phyloP scores from a whole-genome alignment of 352 stramenopile genomes.

The Pythium pyrilobum region DNA sequence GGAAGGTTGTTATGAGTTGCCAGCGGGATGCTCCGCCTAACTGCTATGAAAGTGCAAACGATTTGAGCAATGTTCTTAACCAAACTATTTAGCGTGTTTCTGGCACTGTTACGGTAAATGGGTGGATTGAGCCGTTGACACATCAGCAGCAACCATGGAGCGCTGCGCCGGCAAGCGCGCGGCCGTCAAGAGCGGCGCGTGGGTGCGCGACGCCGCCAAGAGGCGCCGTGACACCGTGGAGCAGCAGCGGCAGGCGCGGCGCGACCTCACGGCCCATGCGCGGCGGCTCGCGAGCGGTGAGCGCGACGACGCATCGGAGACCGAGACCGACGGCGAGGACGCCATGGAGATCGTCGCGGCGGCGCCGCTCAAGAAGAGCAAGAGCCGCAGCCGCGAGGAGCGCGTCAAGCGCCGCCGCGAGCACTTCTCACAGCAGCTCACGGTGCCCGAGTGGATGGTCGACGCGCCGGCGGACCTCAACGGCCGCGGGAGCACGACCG shows the following conservation, averaged over 20 bases:
- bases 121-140: no score
- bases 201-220: conserved; percentile 50
- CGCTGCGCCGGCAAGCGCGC: conserved; percentile 25
- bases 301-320: conserved; percentile 19
- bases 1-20: no score
- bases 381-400: conserved; percentile 70
- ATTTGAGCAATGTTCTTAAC: no score
- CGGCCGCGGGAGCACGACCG: conserved; percentile 54
- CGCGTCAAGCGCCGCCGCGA: conserved; percentile 63
- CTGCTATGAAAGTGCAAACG: no score
- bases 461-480: conserved; percentile 83
- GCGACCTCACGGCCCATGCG: conserved; percentile 77
- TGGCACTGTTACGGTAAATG: no score
- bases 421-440: conserved; percentile 80
- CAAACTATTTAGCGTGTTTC: no score
- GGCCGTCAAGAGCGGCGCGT: conserved; percentile 61
- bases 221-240: conserved; percentile 53
- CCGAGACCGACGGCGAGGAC: conserved; percentile 15
- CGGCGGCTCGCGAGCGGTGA: conserved; percentile 45
- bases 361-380: conserved; percentile 13
- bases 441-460: conserved; percentile 89
- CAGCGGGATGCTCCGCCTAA: no score
- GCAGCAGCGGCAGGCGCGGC: conserved; percentile 66
- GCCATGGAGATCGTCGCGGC: conserved; percentile 20
- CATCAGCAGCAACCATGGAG: background rate